These are phyloP conservation scores for Claviceps spartinae DNA, from an alignment of 2,329 filamentous ascomycete species.

Conservation along the genomic window DNA sequence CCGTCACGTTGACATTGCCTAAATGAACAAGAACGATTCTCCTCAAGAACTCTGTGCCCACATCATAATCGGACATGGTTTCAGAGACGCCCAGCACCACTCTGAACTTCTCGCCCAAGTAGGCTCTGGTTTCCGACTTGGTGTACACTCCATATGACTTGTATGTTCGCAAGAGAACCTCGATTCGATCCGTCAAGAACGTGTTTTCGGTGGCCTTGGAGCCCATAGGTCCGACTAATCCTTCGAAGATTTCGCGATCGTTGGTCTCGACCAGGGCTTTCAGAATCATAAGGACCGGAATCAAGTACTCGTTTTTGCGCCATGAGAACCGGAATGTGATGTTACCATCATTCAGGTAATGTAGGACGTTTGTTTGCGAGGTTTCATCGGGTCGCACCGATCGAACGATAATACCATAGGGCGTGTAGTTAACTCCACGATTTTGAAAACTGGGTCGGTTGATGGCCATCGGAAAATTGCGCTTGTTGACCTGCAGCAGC, in stretches of 20 bases:
- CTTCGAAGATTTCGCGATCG: conserved; percentile 89
- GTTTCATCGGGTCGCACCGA: conserved; percentile 95
- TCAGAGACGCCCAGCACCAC: conserved; percentile 74
- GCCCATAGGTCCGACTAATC: conserved; percentile 64
- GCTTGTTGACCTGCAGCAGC: conserved; percentile 74
- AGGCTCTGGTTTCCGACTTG: conserved; percentile 68
- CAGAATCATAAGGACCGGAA: conserved; percentile 91
- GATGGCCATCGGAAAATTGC: conserved; percentile 94
- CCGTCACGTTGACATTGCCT: conserved; percentile 71
- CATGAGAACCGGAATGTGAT: conserved; percentile 96
- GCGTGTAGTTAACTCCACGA: conserved; percentile 76
- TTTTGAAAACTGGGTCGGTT: conserved; percentile 79
- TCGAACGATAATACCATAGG: conserved; percentile 80
- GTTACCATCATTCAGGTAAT: conserved; percentile 92
- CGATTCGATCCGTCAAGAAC: conserved; percentile 88
- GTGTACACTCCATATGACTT: conserved; percentile 79
- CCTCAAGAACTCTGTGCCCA: conserved; percentile 79
- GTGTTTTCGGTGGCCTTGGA: conserved; percentile 75
- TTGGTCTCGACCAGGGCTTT: conserved; percentile 94
- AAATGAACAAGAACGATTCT: conserved; percentile 86
- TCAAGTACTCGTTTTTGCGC: conserved; percentile 93
- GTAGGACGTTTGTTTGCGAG: conserved; percentile 90
- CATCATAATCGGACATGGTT: conserved; percentile 75
- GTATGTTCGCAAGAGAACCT: conserved; percentile 83
- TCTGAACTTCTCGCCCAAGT: conserved; percentile 82